Base-by-base conservation (phyloP, 2,329 filamentous ascomycete species). In the Fusarium sp. region DNA sequence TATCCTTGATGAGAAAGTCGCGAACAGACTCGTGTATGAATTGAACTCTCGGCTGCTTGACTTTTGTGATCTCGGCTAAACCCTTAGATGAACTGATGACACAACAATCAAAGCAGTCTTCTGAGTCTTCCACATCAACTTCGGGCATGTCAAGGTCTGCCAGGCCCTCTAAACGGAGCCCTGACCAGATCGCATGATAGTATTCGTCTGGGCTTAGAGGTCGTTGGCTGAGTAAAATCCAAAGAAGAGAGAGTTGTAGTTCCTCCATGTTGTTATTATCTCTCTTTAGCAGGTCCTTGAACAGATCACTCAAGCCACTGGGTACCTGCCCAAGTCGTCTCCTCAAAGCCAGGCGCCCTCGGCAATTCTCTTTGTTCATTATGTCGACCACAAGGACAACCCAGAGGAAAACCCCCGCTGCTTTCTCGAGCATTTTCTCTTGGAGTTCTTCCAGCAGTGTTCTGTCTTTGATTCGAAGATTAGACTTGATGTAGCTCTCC, bases 11-110 rank as follows among this genome's bases (percentile, higher is more conserved):
- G 0, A 88, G 77, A 49, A 84, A 87, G 15, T 87, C 85, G 2
- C 81, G 75, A 0, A 88, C 84, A 0, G 86, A 86, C 69, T 87
- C 84, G 42, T 88, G 86, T 10, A 88, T 87, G 73, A 88, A 89
- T 63, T 89, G 87, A 1, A 88, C 83, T 0, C 70, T 83, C 0
- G 74, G 70, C 0, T 29, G 4, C 18, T 78, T 72, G 0, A 77
- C 73, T 19, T 75, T 81, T 0, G 82, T 83, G 2, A 83, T 67
- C 60, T 88, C 86, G 0, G 82, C 83, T 14, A 89, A 78, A 0
- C 88, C 87, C 70, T 88, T 89, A 0, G 87, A 89, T 0, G 78
- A 83, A 38, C 77, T 79, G 0, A 83, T 73, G 0, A 88, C 78
- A 31, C 79, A 84, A 4, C 63, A 75, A 0, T 77, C 63, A 7